Evolutionary conservation across 2,329 filamentous ascomycete genomes (phyloP).

Genomic region (Neonectria neomacrospora): DNA sequence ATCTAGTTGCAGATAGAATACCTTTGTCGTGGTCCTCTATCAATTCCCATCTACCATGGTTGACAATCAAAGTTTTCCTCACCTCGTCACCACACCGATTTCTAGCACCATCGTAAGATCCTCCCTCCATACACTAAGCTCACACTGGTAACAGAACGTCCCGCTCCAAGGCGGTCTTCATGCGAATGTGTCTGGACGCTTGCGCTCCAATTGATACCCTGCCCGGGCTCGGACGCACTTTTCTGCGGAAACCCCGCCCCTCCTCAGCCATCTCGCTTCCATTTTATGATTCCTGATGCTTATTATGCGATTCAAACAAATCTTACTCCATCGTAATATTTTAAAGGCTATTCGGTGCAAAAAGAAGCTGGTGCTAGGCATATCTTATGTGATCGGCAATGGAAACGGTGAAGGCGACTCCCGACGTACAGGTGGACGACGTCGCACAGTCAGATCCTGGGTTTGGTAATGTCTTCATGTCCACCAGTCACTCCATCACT

Average conservation of each 20-base stretch:
- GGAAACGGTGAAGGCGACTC: background rate
- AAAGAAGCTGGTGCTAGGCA: background rate
- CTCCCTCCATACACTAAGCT: too few relatives aligned
- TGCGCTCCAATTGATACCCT: background rate
- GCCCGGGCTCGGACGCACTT: background rate
- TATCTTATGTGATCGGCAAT: background rate
- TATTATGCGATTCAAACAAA: too few relatives aligned
- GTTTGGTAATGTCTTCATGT: background rate
- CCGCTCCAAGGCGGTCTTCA: background rate
- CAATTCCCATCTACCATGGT: too few relatives aligned
- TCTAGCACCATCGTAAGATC: background rate
- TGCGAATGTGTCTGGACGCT: too few relatives aligned
- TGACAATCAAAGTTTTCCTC: background rate
- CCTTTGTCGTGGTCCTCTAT: too few relatives aligned
- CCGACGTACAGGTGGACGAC: background rate
- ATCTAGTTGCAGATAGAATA: too few relatives aligned
- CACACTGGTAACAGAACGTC: background rate
- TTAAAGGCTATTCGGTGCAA: background rate
- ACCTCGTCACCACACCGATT: too few relatives aligned
- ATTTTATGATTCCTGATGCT: too few relatives aligned
- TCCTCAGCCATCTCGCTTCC: too few relatives aligned
- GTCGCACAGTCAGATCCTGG: background rate
- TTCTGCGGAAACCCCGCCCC: background rate
- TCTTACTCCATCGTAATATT: background rate
- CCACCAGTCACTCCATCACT: background rate